Conservation (phyloP, 2,329 filamentous ascomycete genomes). For the Botryotinia globosa region DNA sequence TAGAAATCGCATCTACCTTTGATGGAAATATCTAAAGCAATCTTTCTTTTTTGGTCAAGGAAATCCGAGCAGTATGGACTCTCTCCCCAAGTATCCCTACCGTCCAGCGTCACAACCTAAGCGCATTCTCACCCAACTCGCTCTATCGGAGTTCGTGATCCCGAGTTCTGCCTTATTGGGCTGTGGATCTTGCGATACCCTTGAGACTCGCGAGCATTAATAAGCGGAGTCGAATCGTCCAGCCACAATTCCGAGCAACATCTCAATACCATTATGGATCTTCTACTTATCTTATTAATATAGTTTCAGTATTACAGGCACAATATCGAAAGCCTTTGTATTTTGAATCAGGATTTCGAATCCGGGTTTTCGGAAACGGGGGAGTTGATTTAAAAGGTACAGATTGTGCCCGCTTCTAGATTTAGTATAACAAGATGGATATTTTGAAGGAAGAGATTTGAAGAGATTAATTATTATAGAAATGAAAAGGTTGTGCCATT, state of each 20-base stretch:
- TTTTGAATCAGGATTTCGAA: not conserved
- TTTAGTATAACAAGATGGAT: not conserved
- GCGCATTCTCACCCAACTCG: not conserved
- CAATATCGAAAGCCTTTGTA: not conserved
- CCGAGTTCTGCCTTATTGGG: not conserved
- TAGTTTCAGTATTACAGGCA: not conserved
- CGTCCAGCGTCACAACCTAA: not conserved
- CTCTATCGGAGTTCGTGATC: not conserved
- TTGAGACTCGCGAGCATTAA: not conserved
- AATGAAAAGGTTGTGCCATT: not conserved
- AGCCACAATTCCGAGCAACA: not conserved
- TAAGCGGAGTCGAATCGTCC: not conserved
- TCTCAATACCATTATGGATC: rapidly evolving
- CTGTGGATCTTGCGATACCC: not conserved
- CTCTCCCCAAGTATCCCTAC: not conserved
- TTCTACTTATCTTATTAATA: not conserved
- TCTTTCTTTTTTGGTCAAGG: not conserved
- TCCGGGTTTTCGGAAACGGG: not conserved
- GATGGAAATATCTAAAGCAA: not conserved
- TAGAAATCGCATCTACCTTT: not conserved
- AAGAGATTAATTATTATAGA: not conserved
- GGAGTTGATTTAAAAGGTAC: not conserved
- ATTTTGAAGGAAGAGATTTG: not conserved
- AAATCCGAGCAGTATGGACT: not conserved
- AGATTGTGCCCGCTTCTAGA: not conserved